phyloP scores from a whole-genome alignment of 2,329 filamentous ascomycete species.

The Cladobotryum mycophilum region DNA sequence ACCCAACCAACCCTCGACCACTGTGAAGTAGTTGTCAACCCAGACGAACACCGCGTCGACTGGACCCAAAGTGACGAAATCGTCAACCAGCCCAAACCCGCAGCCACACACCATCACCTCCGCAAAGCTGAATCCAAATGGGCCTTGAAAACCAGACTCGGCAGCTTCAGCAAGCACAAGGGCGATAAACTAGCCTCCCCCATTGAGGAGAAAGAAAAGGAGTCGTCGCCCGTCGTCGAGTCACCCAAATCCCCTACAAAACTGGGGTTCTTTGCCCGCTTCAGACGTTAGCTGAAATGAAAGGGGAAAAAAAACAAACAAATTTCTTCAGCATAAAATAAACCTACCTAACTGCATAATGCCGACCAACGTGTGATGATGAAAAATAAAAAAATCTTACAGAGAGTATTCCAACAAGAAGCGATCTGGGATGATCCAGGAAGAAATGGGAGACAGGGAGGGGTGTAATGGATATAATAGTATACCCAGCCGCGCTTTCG shows the following conservation, averaged over 20 bases:
- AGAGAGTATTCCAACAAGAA: background rate
- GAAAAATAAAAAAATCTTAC: background rate
- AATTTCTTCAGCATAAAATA: background rate
- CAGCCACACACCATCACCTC: conserved; percentile 25
- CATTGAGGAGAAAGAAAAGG: conserved; percentile 13
- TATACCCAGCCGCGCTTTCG: conserved; percentile 7
- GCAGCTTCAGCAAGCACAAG: conserved; percentile 26
- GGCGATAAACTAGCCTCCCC: conserved; percentile 17
- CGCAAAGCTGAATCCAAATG: conserved; percentile 44
- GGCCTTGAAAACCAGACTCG: conserved; percentile 39
- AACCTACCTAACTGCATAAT: background rate
- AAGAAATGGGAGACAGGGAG: background rate
- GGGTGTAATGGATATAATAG: background rate
- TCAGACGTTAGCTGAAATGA: conserved; percentile 32
- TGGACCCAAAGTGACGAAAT: conserved; percentile 54
- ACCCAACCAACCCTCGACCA: conserved; percentile 14
- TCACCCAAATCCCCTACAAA: conserved; percentile 28
- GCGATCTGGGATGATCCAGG: background rate
- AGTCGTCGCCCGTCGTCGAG: conserved; percentile 3
- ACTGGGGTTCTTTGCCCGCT: conserved; percentile 36
- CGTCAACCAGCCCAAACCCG: conserved; percentile 11
- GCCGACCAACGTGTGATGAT: background rate
- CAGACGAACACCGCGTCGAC: conserved; percentile 41
- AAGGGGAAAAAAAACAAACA: background rate
- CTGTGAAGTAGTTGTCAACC: conserved; percentile 16